These are phyloP conservation scores for Lactarius vividus DNA, from an alignment of 768 basidiomycete species.

Conservation along the genomic window DNA sequence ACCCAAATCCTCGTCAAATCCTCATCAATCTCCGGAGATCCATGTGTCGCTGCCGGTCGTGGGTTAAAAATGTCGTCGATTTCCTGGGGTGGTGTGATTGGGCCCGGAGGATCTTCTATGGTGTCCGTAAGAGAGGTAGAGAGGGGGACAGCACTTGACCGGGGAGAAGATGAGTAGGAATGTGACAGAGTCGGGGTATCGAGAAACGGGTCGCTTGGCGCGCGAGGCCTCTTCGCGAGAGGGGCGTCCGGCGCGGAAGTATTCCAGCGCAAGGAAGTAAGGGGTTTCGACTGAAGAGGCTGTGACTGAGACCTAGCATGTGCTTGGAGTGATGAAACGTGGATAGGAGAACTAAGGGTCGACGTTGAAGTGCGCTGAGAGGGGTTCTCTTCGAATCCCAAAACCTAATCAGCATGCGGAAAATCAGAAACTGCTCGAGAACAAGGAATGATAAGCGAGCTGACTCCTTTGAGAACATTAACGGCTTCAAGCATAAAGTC, in stretches of 20 bases:
- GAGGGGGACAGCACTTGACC: conserved; percentile 36
- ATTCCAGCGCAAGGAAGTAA: conserved; percentile 29
- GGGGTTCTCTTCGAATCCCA: conserved; percentile 73
- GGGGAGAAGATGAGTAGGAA: conserved; percentile 53
- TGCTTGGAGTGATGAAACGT: conserved; percentile 39
- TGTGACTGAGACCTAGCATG: conserved; percentile 59
- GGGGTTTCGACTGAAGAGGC: conserved; percentile 42
- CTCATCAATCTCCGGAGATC: conserved; percentile 40
- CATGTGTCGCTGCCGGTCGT: conserved; percentile 30
- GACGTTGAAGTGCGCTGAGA: conserved; percentile 27
- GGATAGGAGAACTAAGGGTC: conserved; percentile 36
- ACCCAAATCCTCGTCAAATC: conserved; percentile 76
- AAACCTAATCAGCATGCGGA: conserved; percentile 39
- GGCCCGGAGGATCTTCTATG: conserved; percentile 43
- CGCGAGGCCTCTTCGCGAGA: conserved; percentile 62
- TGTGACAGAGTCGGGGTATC: conserved; percentile 64
- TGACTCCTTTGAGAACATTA: conserved; percentile 84
- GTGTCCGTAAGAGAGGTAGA: conserved; percentile 36
- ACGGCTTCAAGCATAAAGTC: conserved; percentile 94
- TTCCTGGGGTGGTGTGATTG: conserved; percentile 39
- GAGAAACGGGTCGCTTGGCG: conserved; percentile 77
- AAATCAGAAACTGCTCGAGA: conserved; percentile 17
- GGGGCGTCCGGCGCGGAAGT: conserved; percentile 42
- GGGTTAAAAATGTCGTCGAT: conserved; percentile 33
- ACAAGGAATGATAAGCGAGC: conserved; percentile 39